These are phyloP conservation scores for Fusarium sp. DNA, from an alignment of 2,329 filamentous ascomycete genomes.

Conservation along the genomic window DNA sequence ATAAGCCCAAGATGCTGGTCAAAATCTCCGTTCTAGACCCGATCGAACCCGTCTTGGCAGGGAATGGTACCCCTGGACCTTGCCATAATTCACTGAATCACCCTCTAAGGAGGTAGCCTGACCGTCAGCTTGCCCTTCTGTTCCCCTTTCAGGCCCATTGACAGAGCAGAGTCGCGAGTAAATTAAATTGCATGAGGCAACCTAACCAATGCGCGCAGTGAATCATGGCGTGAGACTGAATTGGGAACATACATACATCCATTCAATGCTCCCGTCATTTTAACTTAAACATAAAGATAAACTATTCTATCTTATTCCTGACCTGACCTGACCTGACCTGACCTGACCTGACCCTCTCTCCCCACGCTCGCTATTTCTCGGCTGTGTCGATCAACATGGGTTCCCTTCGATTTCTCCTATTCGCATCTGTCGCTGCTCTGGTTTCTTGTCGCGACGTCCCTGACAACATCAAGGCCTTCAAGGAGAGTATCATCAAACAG, in stretches of 20 bases:
- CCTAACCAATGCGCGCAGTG: not conserved
- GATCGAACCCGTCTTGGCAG: constrained; percentile 27
- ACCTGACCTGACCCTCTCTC: constrained; percentile 2
- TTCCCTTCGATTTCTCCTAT: constrained; percentile 37
- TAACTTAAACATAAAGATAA: constrained; percentile 15
- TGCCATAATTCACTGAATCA: not conserved
- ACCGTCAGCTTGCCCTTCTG: constrained; percentile 12
- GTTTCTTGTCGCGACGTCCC: constrained; percentile 52
- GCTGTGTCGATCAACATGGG: constrained; percentile 20
- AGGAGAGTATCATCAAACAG: constrained; percentile 53
- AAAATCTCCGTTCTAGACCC: constrained; percentile 20
- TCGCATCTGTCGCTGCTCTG: constrained; percentile 42
- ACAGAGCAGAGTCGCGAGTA: constrained; percentile 11
- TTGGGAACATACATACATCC: not conserved
- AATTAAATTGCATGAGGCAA: constrained; percentile 28
- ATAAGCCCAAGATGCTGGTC: constrained; percentile 14
- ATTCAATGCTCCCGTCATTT: not conserved
- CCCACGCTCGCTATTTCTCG: constrained; percentile 21
- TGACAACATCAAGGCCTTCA: constrained; percentile 55
- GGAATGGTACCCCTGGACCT: not conserved
- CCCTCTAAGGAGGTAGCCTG: constrained; percentile 7
- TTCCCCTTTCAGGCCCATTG: too few species aligned
- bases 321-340: too few species aligned
- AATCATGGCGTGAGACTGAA: constrained; percentile 7
- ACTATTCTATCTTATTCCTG: constrained; percentile 2